Base-by-base conservation (phyloP, 257 asterid genomes). In the Datura wrightii region DNA sequence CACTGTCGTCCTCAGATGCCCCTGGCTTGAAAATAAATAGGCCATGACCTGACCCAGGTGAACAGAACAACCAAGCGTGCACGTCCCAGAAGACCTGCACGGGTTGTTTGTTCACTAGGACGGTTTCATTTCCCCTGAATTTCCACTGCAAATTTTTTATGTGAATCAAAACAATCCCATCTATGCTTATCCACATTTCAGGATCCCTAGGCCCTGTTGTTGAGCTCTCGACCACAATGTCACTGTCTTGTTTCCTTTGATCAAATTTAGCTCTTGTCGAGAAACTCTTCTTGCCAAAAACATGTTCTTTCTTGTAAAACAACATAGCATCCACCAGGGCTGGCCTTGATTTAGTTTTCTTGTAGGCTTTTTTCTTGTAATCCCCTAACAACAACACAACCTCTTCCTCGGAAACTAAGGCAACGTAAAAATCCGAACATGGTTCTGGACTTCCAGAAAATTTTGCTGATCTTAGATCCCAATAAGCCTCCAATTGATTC, bases 141-240 rank as follows among this genome's bases (percentile, higher is more conserved):
- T 96, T 96, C 99, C 99, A 96, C 83, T 96, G 99, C 91, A 96
- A 86, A 58, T 93, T 96, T 88, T 85, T 91, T 42, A 96, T 85
- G 87, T 94, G 98, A 58, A 96, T 89, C 87, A 94, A 84, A 70
- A 96, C 97, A 81, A 94, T 93, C 89, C 99, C 98, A 71, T 96
- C 99, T 66, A 96, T 88, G 90, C 98, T 94, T 83, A 96, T 96
- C 99, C 99, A 93, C 99, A 96, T 94, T 66, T 94, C 99, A 2
- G 99, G 98, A 1, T 96, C 98, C 62, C 91, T 87, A 8, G 94
- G 90, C 62, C 97, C 97, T 0, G 90, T 37, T 0, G 94, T 94
- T 39, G 97, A 94, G 87, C 98, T 94, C 86, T 96, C 99, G 54
- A 96, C 98, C 1, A 94, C 95, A 10, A 96, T 92, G 5, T 96